Conservation (phyloP, 441 rosid species). For the Rhodomyrtus psidioides region DNA sequence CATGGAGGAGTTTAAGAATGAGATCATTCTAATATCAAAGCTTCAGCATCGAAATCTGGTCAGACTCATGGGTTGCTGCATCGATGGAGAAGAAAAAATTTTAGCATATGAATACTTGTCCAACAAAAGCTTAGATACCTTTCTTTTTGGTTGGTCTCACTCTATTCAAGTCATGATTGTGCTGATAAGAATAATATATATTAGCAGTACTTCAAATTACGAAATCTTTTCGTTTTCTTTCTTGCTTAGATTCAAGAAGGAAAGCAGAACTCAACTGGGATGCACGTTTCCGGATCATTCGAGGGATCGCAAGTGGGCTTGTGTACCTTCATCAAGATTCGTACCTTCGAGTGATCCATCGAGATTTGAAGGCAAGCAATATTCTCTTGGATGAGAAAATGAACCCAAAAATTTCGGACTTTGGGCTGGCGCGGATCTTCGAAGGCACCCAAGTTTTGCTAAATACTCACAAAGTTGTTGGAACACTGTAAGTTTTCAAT, state of each 20-base stretch:
- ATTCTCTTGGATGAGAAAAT: constrained; percentile 34
- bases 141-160: constrained; percentile 15
- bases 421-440: constrained; percentile 45
- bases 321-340: constrained; percentile 35
- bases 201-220: no score
- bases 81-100: constrained; percentile 26
- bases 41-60: constrained; percentile 42
- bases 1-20: constrained; percentile 23
- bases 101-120: constrained; percentile 31
- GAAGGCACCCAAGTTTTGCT: constrained; percentile 12
- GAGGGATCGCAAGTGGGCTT: constrained; percentile 26
- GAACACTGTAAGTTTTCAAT: constrained; percentile 26
- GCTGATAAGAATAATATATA: neutral
- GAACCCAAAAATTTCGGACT: constrained; percentile 50
- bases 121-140: constrained; percentile 21
- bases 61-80: constrained; percentile 30
- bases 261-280: constrained; percentile 13
- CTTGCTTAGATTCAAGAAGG: constrained; percentile 3
- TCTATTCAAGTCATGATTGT: neutral
- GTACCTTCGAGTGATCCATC: constrained; percentile 28
- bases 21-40: constrained; percentile 22
- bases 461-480: constrained; percentile 26
- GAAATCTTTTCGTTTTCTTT: neutral
- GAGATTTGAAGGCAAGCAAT: constrained; percentile 41
- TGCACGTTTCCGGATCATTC: constrained; percentile 12